Conservation (phyloP, 345 rosid genomes). For the Arabidopsis suecica region DNA sequence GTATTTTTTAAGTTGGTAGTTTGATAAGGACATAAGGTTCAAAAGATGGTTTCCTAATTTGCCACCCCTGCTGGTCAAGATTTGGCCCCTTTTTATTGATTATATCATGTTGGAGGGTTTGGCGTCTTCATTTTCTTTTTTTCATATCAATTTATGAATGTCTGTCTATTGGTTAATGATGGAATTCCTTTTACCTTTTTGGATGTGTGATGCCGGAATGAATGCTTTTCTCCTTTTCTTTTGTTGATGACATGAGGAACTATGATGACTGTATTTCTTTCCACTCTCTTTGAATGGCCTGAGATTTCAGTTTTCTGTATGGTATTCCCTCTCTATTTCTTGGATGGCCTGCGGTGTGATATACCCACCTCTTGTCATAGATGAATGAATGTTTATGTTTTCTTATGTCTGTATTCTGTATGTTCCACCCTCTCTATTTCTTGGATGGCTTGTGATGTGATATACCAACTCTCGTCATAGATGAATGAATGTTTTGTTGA, state of each 20-base stretch:
- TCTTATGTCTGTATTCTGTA: conserved; percentile 16
- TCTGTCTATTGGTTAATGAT: conserved; percentile 35
- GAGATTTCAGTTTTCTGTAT: conserved; percentile 26
- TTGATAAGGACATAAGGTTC: conserved; percentile 24
- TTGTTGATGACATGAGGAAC: conserved; percentile 20
- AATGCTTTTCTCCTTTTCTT: not conserved
- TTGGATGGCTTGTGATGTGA: conserved; percentile 35
- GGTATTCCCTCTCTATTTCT: conserved; percentile 24
- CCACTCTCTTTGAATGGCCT: conserved; percentile 40
- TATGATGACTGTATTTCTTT: conserved; percentile 24
- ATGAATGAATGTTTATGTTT: conserved; percentile 15
- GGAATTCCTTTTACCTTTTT: conserved; percentile 16
- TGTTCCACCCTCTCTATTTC: conserved; percentile 26
- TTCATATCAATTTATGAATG: conserved; percentile 22
- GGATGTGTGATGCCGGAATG: conserved; percentile 28
- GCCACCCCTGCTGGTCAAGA: conserved; percentile 23
- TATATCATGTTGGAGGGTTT: conserved; percentile 26
- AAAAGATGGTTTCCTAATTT: conserved; percentile 36
- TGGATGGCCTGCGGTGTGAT: conserved; percentile 31
- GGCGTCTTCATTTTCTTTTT: not conserved
- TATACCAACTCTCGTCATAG: conserved; percentile 11
- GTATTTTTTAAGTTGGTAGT: conserved; percentile 48
- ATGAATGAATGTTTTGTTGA: conserved; percentile 25
- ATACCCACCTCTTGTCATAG: conserved; percentile 4
- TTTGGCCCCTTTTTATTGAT: conserved; percentile 11